Evolutionary conservation across 2,329 filamentous ascomycete genomes (phyloP).

Genomic region (Diaporthe destruens): DNA sequence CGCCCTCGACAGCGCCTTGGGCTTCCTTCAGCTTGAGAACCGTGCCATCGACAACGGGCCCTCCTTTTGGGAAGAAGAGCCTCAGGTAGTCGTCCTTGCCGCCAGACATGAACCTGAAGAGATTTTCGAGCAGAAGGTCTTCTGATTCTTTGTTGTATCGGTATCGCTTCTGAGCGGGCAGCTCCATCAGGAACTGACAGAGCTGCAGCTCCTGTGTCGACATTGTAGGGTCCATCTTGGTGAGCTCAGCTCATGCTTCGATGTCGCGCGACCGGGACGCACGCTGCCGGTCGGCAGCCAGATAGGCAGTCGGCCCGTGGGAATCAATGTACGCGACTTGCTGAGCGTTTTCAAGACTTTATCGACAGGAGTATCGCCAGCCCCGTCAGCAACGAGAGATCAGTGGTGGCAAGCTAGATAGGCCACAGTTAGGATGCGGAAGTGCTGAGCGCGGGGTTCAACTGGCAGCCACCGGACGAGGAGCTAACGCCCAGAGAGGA

Average conservation of each 20-base stretch:
- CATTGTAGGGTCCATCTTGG: constrained; percentile 65
- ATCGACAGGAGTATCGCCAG: neutral
- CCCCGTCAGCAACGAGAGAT: neutral
- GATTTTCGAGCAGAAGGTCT: constrained; percentile 78
- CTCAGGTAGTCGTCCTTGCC: constrained; percentile 80
- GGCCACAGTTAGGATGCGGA: neutral
- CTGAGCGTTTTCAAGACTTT: neutral
- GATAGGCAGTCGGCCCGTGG: constrained; percentile 3
- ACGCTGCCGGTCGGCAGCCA: neutral
- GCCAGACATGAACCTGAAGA: constrained; percentile 89
- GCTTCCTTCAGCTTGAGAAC: constrained; percentile 84
- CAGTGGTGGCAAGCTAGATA: neutral
- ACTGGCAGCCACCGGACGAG: neutral
- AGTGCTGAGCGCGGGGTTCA: constrained; percentile 33
- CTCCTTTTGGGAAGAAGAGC: constrained; percentile 85
- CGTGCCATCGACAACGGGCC: constrained; percentile 65
- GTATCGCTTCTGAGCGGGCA: constrained; percentile 80
- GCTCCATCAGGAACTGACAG: constrained; percentile 82
- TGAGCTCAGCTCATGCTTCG: constrained; percentile 39
- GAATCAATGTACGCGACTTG: neutral
- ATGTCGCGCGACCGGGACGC: constrained; percentile 1
- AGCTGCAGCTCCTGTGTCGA: constrained; percentile 83
- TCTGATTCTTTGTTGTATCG: constrained; percentile 81
- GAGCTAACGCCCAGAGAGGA: constrained; percentile 14
- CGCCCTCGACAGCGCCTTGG: constrained; percentile 92